Conservation (phyloP, 148 eudicot genomes). For the Drosera capensis region DNA sequence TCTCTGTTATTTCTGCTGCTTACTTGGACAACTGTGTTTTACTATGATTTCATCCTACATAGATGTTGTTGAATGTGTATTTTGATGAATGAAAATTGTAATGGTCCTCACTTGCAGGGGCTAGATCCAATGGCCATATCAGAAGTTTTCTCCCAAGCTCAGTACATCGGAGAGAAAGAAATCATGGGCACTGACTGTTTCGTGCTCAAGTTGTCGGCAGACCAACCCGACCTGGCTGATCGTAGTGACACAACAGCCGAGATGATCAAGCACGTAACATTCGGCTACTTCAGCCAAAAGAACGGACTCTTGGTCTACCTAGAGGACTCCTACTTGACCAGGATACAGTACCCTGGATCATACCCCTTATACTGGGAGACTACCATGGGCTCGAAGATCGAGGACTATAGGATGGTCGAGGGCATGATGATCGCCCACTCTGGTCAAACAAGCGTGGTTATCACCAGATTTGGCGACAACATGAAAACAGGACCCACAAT, state of each 20-base stretch:
- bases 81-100: background rate
- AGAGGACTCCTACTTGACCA: conserved; percentile 84
- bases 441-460: conserved; percentile 51
- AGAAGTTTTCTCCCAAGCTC: conserved; percentile 60
- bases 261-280: conserved; percentile 77
- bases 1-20: too few relatives aligned
- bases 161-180: conserved; percentile 82
- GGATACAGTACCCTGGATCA: conserved; percentile 72
- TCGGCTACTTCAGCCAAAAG: conserved; percentile 89
- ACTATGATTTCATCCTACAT: background rate
- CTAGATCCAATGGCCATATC: conserved; percentile 76
- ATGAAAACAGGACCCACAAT: conserved; percentile 41
- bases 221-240: conserved; percentile 53
- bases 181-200: conserved; percentile 56
- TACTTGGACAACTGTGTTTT: background rate
- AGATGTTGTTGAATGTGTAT: background rate
- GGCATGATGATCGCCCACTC: conserved; percentile 83
- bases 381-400: conserved; percentile 63
- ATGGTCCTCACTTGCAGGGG: conserved; percentile 28
- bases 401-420: conserved; percentile 69
- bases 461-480: conserved; percentile 70
- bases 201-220: conserved; percentile 58
- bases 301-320: conserved; percentile 65
- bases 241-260: conserved; percentile 80
- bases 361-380: conserved; percentile 90